A percentile compares a stretch with the other conserved stretches of the same genome.
Conservation (phyloP, 2,329 filamentous ascomycete genomes). For the Septoria petroselini region DNA sequence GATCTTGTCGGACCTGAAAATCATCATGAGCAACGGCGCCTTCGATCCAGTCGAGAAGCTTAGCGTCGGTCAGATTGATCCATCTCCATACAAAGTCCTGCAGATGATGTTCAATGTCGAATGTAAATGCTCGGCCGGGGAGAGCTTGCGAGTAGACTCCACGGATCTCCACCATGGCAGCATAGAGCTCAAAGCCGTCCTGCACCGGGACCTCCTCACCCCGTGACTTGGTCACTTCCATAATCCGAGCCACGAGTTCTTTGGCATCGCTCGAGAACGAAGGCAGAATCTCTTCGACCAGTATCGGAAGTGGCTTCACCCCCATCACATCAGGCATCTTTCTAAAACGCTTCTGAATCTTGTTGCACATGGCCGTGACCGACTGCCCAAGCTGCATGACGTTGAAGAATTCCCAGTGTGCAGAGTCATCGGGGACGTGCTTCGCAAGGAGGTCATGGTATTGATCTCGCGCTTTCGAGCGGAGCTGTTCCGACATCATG, state of each 20-base stretch:
- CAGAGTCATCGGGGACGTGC: conserved; percentile 73
- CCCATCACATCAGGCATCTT: conserved; percentile 87
- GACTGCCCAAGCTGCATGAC: conserved; percentile 84
- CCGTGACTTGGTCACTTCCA: conserved; percentile 66
- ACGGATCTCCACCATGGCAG: conserved; percentile 79
- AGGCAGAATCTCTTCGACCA: conserved; percentile 81
- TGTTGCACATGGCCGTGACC: conserved; percentile 79
- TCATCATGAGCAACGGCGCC: conserved; percentile 86
- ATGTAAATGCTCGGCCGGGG: conserved; percentile 71
- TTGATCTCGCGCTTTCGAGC: conserved; percentile 69
- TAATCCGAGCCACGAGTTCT: conserved; percentile 77
- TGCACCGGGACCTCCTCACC: conserved; percentile 77
- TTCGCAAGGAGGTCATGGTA: conserved; percentile 77
- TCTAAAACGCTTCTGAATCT: conserved; percentile 87
- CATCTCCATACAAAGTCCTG: conserved; percentile 95
- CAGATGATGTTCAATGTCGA: conserved; percentile 80
- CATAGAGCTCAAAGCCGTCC: conserved; percentile 92
- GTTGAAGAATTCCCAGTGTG: conserved; percentile 86
- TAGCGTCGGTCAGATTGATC: conserved; percentile 76
- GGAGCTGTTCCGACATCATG: conserved; percentile 69
- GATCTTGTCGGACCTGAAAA: conserved; percentile 70
- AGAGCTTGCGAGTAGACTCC: conserved; percentile 74
- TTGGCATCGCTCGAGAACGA: conserved; percentile 86
- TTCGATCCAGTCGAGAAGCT: conserved; percentile 79
- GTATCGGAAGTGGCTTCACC: conserved; percentile 63